Base-by-base conservation (phyloP, 768 basidiomycete genomes). In the Leccinellum albellum region DNA sequence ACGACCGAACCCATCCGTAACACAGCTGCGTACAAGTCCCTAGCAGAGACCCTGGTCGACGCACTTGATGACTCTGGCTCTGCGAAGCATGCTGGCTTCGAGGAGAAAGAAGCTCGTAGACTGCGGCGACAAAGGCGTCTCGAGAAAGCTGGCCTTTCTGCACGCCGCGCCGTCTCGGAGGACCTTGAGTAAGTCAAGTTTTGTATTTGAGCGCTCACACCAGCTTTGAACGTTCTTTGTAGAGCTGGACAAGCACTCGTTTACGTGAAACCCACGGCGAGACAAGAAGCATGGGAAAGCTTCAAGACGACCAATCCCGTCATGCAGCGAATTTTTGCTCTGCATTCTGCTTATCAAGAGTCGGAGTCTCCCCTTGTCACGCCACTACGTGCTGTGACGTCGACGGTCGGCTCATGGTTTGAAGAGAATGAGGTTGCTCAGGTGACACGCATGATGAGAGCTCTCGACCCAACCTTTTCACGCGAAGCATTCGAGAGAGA, bases 351-450 rank as follows among this genome's bases (percentile, higher is more conserved):
- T 24, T 98, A 88, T 68, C 86, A 94, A 64, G 94, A 98, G 65
- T 96, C 94, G 3, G 97, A 99, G 70, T 89, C 95, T 66, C 89
- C 94, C 6, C 77, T 97, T 53, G 80, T 98, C 26, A 82, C 86
- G 4, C 84, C 87, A 15, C 68, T 97, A 54, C 89, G 97, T 37
- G 80, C 83, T 7, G 87, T 97, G 50, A 95, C 94, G 2, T 80
- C 86, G 44, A 89, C 88, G 0, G 79, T 99, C 51, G 93, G 91
- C 3, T 84, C 88, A 3, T 92, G 89, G 86, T 93, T 94, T 65
- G 96, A 98, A 57, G 97, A 99, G 77, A 99, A 91, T 68, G 97
- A 99, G 77, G 94, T 89, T 47, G 97, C 97, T n/a, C 90, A 91
- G 71, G 96, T 98, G 29, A 86, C 88, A 66, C 82, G 91, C 58